Evolutionary conservation across 2,329 filamentous ascomycete species (phyloP).

Genomic region (Davidsoniella virescens): DNA sequence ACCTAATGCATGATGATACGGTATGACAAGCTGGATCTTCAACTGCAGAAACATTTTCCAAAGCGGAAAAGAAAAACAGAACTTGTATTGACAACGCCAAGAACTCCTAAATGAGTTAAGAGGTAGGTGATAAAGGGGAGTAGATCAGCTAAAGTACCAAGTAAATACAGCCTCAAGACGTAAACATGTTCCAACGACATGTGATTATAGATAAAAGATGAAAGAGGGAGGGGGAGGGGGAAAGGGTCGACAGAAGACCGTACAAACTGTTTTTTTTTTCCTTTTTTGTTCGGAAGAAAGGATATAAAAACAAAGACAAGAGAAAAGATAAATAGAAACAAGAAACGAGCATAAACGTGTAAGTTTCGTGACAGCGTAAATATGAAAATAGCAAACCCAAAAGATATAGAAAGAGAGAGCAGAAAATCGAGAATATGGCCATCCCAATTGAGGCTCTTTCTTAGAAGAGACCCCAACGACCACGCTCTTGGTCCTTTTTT

Average conservation of each 20-base stretch:
- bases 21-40: not conserved
- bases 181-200: slow-evolving; percentile 3
- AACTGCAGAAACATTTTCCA: not conserved
- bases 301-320: not conserved
- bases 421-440: too few relatives aligned
- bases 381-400: not conserved
- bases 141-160: not conserved
- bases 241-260: not conserved
- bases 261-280: not conserved
- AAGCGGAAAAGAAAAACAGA: not conserved
- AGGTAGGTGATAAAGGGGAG: not conserved
- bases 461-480: slow-evolving; percentile 35
- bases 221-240: not conserved
- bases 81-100: not conserved
- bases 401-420: not conserved
- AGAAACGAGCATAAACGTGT: not conserved
- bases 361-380: slow-evolving; percentile 6
- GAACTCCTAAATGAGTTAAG: not conserved
- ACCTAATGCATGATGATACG: not conserved
- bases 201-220: not conserved
- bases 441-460: not conserved
- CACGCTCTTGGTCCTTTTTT: slow-evolving; percentile 24
- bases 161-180: not conserved
- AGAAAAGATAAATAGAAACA: not conserved
- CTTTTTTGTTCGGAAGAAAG: too few relatives aligned